Base-by-base conservation (phyloP, 495 filamentous ascomycete genomes). In the Jackrogersella minutella region DNA sequence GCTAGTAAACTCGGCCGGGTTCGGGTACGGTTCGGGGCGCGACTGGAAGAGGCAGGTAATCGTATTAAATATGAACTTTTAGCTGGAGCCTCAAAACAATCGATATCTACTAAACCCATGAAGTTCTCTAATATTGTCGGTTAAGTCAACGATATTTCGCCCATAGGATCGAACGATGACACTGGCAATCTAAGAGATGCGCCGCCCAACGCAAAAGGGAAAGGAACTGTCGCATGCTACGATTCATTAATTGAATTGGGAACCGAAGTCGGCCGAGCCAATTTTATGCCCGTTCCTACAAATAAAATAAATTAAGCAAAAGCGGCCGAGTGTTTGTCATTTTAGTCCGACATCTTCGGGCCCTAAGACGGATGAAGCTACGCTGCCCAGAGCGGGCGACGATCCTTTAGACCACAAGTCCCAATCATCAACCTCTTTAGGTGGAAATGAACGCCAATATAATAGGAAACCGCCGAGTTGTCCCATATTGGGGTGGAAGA, bases 11-110 rank as follows among this genome's bases (percentile, higher is more conserved):
- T n/a, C n/a, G n/a, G n/a, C 40, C 40, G 17, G 40, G 17, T 43
- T 43, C 40, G 19, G 22, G 40, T 21, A 16, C 19, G 17, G 17
- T 26, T 26, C 41, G 41, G 41, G 22, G 17, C 8, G n/a, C n/a
- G n/a, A 44, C 37, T 19, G 14, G 41, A 44, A 44, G 26, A 44
- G 41, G 41, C 41, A 46, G 41, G 41, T 46, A 46, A 19, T n/a
- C n/a, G n/a, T n/a, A n/a, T 9, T 46, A 46, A 26, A 24, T 26
- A 13, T 46, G 3, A 30, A n/a, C n/a, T 30, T 30, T 3, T 30
- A 30, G 7, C 26, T 30, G 7, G 24, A 46, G 41, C 41, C 13
- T 46, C 41, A 46, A 46, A 46, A 46, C 13, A 26, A n/a, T 21
- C 9, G 41, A 26, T 21, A 46, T 24, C 41, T 21, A 46, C 11